Conservation (phyloP, 2,329 filamentous ascomycete species). For the Neonectria magnoliae region DNA sequence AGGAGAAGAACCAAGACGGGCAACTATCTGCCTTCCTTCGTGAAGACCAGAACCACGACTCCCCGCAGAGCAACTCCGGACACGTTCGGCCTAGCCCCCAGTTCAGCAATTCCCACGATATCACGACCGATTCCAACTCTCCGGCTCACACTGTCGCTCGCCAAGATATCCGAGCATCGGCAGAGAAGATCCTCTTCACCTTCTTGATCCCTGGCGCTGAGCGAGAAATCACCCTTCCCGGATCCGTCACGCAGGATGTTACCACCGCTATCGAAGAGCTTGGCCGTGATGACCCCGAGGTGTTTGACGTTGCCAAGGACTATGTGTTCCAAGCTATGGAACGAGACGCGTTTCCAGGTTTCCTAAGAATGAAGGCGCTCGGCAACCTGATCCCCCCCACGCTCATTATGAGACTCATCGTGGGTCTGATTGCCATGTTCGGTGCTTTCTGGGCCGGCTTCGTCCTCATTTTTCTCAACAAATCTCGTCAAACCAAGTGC, state of each 20-base stretch:
- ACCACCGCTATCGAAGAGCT: slow-evolving; percentile 89
- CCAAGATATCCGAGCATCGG: slow-evolving; percentile 89
- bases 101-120: slow-evolving; percentile 69
- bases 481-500: slow-evolving; percentile 76
- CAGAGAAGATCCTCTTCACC: slow-evolving; percentile 98
- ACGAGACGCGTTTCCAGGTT: slow-evolving; percentile 97
- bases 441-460: slow-evolving; percentile 95
- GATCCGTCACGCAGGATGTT: slow-evolving; percentile 86
- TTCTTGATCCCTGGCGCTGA: slow-evolving; percentile 95
- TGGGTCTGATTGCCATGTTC: slow-evolving; percentile 86
- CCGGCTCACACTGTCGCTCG: slow-evolving; percentile 86
- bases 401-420: slow-evolving; percentile 83
- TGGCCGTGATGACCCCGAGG: slow-evolving; percentile 93
- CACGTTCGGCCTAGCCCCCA: slow-evolving; percentile 61
- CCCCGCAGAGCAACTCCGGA: slow-evolving; percentile 61
- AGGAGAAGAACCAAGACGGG: slow-evolving; percentile 83
- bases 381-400: slow-evolving; percentile 95
- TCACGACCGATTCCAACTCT: slow-evolving; percentile 81
- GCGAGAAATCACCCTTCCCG: slow-evolving; percentile 92
- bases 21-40: slow-evolving; percentile 92
- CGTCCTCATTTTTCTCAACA: slow-evolving; percentile 89
- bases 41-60: slow-evolving; percentile 67
- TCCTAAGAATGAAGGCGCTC: slow-evolving; percentile 91
- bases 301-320: slow-evolving; percentile 97
- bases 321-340: slow-evolving; percentile 99